Evolutionary conservation across 1,284 basidiomycete genomes (phyloP).

Genomic region (Leccinum olivaceoglutinosum): DNA sequence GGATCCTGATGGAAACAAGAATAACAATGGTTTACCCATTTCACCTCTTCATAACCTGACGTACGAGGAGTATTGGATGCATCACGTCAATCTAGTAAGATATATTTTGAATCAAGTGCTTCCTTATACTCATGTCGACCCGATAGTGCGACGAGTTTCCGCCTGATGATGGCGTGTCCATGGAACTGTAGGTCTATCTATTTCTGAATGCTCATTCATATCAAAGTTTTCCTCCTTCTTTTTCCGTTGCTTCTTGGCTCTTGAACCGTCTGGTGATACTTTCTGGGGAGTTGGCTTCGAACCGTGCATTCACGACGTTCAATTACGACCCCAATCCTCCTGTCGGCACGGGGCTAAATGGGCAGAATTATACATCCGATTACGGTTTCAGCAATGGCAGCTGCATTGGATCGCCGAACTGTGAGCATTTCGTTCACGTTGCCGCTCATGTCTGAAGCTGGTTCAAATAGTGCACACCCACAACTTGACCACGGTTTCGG

Average conservation of each 20-base stretch:
- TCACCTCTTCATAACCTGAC: neutral
- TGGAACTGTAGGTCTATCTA: constrained; percentile 11
- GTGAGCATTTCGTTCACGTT: constrained; percentile 6
- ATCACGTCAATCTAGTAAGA: neutral
- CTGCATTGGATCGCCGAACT: constrained; percentile 6
- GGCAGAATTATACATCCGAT: neutral
- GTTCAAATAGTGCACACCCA: constrained; percentile 9
- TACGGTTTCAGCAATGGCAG: neutral
- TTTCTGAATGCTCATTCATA: neutral
- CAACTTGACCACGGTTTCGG: constrained; percentile 7
- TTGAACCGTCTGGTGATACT: neutral
- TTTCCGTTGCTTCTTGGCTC: neutral
- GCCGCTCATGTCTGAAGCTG: neutral
- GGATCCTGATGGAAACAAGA: neutral
- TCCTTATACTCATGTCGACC: constrained; percentile 1
- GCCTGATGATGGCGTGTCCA: neutral
- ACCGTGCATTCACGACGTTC: constrained; percentile 3
- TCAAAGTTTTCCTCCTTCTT: neutral
- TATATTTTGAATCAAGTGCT: neutral
- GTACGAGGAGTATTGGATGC: constrained; percentile 9
- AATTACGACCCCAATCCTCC: neutral
- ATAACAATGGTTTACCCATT: neutral
- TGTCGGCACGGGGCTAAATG: constrained; percentile 5
- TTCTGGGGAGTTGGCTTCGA: constrained; percentile 6
- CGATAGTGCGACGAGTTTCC: constrained; percentile 3